Evolutionary conservation across 208 protist species (phyloP), one percentile per base, ranked within the genome.

Genomic region (Balamuthia mandrillaris): DNA sequence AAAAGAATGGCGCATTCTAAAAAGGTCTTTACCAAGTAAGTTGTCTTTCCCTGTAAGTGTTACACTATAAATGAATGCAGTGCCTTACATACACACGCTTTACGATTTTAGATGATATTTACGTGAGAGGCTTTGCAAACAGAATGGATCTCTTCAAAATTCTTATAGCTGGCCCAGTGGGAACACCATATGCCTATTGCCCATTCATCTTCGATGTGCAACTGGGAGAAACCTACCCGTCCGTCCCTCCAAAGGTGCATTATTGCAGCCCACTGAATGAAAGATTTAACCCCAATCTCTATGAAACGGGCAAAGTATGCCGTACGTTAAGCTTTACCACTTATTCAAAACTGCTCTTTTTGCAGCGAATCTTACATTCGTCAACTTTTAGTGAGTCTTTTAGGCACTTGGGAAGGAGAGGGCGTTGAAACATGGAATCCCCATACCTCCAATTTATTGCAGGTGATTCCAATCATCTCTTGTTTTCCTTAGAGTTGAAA

Each of bases 291-390:
- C 66, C 66, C 14, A 77, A 77, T 45, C 66, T 77, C 27, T 77
- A 77, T n/a, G 66, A 77, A 45, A 77, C 66, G 5, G 66, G 66
- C 3, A 77, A 77, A 27, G 66, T 77, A 27, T 77, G 66, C n/a
- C 18, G 66, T 77, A 54, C 44, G 66, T 49, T 29, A 47, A n/a
- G 29, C 35, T 24, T 3, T 12, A 18, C 66, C 44, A 14, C 51
- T n/a, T 14, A 3, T 29, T 70, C 6, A 7, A 7, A 5, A 29
- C n/a, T n/a, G 61, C 61, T 6, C 61, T 70, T 70, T 4, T n/a
- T 70, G 18, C 27, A 29, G 31, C 39, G 9, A 74, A 5, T 35
- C 65, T 14, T 3, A 52, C 5, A 3, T 5, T 45, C 24, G 10
- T 6, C 12, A 33, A 70, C 24, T 65, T 65, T 12, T 65, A 65